phyloP scores from a whole-genome alignment of 768 basidiomycete species.

The Auriscalpium orientale region DNA sequence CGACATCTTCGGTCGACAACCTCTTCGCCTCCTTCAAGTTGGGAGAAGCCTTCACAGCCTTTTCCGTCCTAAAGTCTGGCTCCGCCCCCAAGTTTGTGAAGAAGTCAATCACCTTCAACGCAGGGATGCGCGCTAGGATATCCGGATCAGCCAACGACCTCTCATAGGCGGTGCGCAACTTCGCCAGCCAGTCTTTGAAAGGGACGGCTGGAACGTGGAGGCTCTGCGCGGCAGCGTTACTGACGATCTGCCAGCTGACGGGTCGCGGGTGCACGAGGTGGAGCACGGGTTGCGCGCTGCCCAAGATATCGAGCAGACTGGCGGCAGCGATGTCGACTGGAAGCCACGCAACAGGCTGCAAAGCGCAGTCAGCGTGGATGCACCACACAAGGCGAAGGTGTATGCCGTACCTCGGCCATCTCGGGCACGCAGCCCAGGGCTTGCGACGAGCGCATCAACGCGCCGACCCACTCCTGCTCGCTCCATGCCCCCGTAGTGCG shows the following conservation, averaged over 20 bases:
- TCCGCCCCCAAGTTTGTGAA: neutral
- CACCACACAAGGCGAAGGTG: neutral
- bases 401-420: neutral
- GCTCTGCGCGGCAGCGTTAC: neutral
- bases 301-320: neutral
- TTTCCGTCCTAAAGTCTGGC: neutral
- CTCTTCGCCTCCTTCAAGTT: neutral
- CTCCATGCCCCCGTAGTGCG: neutral
- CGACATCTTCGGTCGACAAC: neutral
- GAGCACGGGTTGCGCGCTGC: neutral
- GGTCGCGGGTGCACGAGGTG: slow-evolving; percentile 8
- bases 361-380: neutral
- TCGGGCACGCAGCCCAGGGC: neutral
- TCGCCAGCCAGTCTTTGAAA: slow-evolving; percentile 1
- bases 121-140: neutral
- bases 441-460: neutral
- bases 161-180: neutral
- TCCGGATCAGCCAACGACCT: neutral
- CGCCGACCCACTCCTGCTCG: slow-evolving; percentile 11
- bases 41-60: neutral
- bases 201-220: slow-evolving; percentile 1
- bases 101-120: neutral
- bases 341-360: slow-evolving; percentile 10
- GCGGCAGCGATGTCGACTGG: slow-evolving; percentile 6
- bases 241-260: neutral